Evolutionary conservation across 768 basidiomycete species (phyloP).

Genomic region (Mycena indigotica): DNA sequence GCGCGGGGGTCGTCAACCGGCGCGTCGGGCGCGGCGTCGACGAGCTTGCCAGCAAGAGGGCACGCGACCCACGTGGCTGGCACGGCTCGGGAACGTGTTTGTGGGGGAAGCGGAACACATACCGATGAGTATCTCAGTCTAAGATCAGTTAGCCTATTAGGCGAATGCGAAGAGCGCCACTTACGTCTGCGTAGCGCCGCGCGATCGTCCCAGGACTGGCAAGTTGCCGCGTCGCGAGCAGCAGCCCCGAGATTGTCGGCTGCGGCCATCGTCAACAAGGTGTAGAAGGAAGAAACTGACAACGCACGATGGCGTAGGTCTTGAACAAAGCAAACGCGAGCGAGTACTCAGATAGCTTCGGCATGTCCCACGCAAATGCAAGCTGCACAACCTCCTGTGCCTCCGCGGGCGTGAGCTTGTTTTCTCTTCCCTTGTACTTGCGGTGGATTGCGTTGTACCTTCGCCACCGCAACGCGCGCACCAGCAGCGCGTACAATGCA

Average conservation of each 20-base stretch:
- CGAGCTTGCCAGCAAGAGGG: constrained; percentile 28
- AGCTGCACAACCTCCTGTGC: constrained; percentile 45
- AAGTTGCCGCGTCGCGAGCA: constrained; percentile 44
- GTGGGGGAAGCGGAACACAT: constrained; percentile 6
- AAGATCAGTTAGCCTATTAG: background rate
- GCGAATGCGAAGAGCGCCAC: constrained; percentile 22
- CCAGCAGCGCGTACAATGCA: constrained; percentile 31
- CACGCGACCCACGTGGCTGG: constrained; percentile 41
- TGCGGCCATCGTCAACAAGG: constrained; percentile 22
- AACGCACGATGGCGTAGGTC: constrained; percentile 50
- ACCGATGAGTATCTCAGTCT: constrained; percentile 52
- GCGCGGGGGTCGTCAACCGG: constrained; percentile 42
- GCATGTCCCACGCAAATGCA: constrained; percentile 47
- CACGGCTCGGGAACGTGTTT: background rate
- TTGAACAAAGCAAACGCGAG: constrained; percentile 55
- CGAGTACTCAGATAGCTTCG: constrained; percentile 40
- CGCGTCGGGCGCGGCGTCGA: constrained; percentile 20
- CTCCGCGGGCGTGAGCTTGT: constrained; percentile 44
- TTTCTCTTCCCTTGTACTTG: constrained; percentile 37
- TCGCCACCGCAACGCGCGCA: constrained; percentile 43
- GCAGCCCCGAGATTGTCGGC: constrained; percentile 50
- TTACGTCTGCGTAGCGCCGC: constrained; percentile 52
- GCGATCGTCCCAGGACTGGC: constrained; percentile 37
- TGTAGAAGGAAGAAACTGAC: background rate
- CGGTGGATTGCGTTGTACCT: constrained; percentile 44